A percentile compares a stretch with the other conserved stretches of the same genome.
phyloP scores from a whole-genome alignment of 164 flowering plant genomes.

The Akebia trifoliata region DNA sequence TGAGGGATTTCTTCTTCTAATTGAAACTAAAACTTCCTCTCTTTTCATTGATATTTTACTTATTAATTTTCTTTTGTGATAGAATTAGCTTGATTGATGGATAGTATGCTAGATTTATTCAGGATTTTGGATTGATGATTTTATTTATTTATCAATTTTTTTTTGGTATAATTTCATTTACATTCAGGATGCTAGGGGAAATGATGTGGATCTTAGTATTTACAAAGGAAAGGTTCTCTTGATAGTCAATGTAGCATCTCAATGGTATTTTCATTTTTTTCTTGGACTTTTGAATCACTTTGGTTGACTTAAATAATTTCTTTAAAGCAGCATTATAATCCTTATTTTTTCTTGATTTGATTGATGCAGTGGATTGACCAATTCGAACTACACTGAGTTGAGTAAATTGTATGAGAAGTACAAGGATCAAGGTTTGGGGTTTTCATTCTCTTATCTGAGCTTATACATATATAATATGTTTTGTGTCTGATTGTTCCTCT shows the following conservation, averaged over 20 bases:
- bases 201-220: constrained; percentile 59
- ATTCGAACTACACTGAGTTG: constrained; percentile 82
- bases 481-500: too few relatives aligned
- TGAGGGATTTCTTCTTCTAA: neutral
- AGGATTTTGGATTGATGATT: neutral
- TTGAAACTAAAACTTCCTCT: too few relatives aligned
- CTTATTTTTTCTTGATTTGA: neutral
- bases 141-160: neutral
- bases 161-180: neutral
- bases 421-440: constrained; percentile 62
- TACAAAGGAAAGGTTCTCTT: constrained; percentile 75
- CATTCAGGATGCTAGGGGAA: constrained; percentile 67
- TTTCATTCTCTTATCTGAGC: neutral
- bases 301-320: neutral
- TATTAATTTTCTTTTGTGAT: too few relatives aligned
- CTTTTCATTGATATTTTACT: neutral
- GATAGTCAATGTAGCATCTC: constrained; percentile 82
- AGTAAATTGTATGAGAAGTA: constrained; percentile 57
- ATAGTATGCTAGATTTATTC: neutral
- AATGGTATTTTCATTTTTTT: constrained; percentile 39
- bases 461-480: neutral
- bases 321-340: neutral
- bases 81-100: neutral
- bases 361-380: constrained; percentile 69
- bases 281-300: neutral